These are phyloP conservation scores for Trichosporon coremiiforme DNA, from an alignment of 1,284 basidiomycete genomes.

Conservation along the genomic window DNA sequence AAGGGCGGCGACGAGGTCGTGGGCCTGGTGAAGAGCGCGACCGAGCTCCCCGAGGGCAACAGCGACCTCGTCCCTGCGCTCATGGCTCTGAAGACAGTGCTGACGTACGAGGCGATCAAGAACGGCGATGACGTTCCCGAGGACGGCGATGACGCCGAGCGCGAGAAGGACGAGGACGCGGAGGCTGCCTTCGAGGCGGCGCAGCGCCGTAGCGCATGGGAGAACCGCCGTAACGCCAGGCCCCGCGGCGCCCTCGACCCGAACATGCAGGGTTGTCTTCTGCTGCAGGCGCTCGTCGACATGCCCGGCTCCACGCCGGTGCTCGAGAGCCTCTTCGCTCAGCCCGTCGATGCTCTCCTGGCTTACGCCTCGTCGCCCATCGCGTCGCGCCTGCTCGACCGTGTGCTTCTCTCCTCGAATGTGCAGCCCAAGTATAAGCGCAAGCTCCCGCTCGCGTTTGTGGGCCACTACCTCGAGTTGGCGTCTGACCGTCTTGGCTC, in stretches of 20 bases:
- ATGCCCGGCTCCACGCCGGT: constrained; percentile 69
- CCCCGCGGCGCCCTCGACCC: constrained; percentile 60
- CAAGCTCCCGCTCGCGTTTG: constrained; percentile 70
- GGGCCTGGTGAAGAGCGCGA: constrained; percentile 66
- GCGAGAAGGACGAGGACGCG: constrained; percentile 41
- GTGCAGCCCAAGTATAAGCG: constrained; percentile 70
- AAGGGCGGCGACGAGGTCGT: constrained; percentile 45
- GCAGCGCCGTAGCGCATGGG: constrained; percentile 45
- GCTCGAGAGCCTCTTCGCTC: constrained; percentile 64
- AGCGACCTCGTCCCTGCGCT: constrained; percentile 65
- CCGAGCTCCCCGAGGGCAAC: constrained; percentile 64
- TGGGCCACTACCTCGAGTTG: constrained; percentile 73
- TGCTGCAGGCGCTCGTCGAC: constrained; percentile 77
- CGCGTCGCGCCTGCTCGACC: constrained; percentile 80
- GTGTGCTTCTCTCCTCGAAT: constrained; percentile 68
- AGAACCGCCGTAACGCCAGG: constrained; percentile 48
- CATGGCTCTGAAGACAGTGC: constrained; percentile 64
- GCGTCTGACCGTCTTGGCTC: constrained; percentile 86
- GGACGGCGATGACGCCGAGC: constrained; percentile 34
- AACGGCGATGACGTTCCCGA: constrained; percentile 37
- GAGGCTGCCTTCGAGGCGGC: constrained; percentile 49
- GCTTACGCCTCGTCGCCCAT: constrained; percentile 70
- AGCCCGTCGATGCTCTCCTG: constrained; percentile 66
- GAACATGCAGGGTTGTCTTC: constrained; percentile 79
- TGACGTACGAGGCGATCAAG: constrained; percentile 58